Evolutionary conservation across 1,284 basidiomycete species (phyloP), one percentile per base, ranked within the genome.

Genomic region (Pseudozyma flocculosa): DNA sequence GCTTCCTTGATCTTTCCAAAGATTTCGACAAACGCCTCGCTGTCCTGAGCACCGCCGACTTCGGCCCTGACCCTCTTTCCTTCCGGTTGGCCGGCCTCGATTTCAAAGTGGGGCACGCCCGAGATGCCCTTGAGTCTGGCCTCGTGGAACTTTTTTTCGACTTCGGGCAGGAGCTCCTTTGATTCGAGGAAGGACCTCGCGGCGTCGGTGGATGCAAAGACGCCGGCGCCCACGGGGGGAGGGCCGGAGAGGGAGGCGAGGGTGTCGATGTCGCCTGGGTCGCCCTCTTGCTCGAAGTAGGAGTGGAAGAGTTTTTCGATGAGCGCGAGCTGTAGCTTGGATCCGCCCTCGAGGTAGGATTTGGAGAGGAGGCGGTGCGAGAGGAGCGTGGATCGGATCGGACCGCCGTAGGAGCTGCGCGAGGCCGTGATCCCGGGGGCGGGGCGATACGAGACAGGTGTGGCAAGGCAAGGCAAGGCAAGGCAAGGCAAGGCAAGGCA

Each of bases 41-140:
- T 11, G 4, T 11, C 11, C 32, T 34, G 32, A 3, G 32, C 32
- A 17, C 32, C 32, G 15, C 11, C 32, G 14, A 34, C 3, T 17
- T 34, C 11, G 4, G 32, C 32, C 7, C 4, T 34, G 32, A 34
- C 32, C 10, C 4, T 34, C 10, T 4, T 34, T 3, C 32, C 32
- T 3, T 34, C 7, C 15, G 4, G n/a, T 22, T 21, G 7, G 36
- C 15, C 36, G 9, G 50, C 45, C 24, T 30, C 18, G 14, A 52
- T 29, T 45, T 45, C 43, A 26, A 46, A 52, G 29, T 52, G 18
- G n/a, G 50, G 50, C 30, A 52, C 50, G 29, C 49, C 49, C n/a
- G 43, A 23, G 43, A 51, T 51, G 18, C 43, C 34, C 17, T 41
- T 30, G 1, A 7, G 8, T 21, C 32, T 23, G 11, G 49, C 49